Conservation (phyloP, 1,284 basidiomycete species). For the Vanrija humicola region DNA sequence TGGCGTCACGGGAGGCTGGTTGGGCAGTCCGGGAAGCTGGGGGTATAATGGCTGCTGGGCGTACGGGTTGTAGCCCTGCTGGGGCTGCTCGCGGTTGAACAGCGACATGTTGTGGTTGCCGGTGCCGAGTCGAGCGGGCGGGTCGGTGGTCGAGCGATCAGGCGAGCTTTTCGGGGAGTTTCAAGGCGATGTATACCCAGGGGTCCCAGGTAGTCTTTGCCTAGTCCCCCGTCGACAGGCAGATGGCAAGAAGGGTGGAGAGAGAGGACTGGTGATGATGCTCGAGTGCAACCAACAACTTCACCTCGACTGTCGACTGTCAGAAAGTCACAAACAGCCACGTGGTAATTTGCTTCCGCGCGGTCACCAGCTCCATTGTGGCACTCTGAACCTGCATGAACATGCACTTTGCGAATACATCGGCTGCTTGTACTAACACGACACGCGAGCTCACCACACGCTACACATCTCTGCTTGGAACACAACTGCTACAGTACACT, state of each 20-base stretch:
- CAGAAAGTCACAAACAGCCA: background rate
- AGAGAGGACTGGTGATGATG: background rate
- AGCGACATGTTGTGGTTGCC: background rate
- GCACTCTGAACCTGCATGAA: slow-evolving; percentile 57
- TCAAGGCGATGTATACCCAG: no score
- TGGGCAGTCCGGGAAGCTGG: background rate
- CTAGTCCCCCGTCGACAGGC: background rate
- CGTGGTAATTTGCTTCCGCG: slow-evolving; percentile 25
- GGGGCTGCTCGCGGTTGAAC: background rate
- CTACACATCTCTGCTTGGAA: no score
- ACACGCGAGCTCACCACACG: no score
- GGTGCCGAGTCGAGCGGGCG: no score
- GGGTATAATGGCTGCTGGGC: slow-evolving; percentile 4
- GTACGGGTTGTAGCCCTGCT: slow-evolving; percentile 1
- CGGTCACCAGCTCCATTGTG: slow-evolving; percentile 67
- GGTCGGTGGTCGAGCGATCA: no score
- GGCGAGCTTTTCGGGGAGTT: no score
- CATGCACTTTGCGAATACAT: no score
- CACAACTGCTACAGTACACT: no score
- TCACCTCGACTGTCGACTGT: background rate
- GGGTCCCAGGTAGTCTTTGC: no score
- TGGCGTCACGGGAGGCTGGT: background rate
- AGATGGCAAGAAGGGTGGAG: no score
- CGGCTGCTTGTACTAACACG: no score
- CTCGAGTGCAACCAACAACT: background rate